These are phyloP conservation scores for Trichocomaceae sp. DNA, from an alignment of 2,329 filamentous ascomycete genomes.

Conservation along the genomic window DNA sequence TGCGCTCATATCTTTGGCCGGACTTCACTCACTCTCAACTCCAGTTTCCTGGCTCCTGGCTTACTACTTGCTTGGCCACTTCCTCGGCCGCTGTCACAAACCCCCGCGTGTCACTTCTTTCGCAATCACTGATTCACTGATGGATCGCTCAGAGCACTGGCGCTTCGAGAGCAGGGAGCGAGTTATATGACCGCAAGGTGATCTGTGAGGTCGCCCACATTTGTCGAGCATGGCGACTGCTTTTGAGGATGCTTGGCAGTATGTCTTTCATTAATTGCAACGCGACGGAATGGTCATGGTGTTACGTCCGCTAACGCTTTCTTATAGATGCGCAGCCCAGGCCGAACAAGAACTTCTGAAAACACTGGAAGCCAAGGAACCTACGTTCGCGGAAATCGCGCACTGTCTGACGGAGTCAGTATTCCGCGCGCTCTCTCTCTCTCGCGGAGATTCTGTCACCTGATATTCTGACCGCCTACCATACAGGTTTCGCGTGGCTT, in stretches of 20 bases:
- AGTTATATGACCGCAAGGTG: constrained; percentile 52
- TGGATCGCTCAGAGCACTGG: constrained; percentile 50
- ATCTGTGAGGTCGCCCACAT: constrained; percentile 44
- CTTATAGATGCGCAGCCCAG: constrained; percentile 31
- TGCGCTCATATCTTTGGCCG: neutral
- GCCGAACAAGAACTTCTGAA: constrained; percentile 45
- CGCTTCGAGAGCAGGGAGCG: constrained; percentile 44
- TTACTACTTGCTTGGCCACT: neutral
- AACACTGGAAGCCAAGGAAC: constrained; percentile 45
- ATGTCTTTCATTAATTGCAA: constrained; percentile 27
- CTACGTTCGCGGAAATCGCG: constrained; percentile 45
- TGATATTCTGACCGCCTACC: constrained; percentile 16
- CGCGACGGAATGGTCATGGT: no score
- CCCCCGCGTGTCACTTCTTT: neutral
- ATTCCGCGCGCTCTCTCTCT: neutral
- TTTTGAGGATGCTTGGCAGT: constrained; percentile 50
- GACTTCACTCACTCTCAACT: neutral
- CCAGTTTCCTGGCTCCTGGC: neutral
- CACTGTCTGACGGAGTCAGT: constrained; percentile 38
- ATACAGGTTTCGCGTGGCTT: constrained; percentile 62
- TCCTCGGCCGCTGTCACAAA: neutral
- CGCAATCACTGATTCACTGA: constrained; percentile 41
- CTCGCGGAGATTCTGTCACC: no score
- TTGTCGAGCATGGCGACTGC: constrained; percentile 38
- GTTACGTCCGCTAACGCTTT: neutral